Base-by-base conservation (phyloP, 2,329 filamentous ascomycete species). In the Verticillium longisporum region DNA sequence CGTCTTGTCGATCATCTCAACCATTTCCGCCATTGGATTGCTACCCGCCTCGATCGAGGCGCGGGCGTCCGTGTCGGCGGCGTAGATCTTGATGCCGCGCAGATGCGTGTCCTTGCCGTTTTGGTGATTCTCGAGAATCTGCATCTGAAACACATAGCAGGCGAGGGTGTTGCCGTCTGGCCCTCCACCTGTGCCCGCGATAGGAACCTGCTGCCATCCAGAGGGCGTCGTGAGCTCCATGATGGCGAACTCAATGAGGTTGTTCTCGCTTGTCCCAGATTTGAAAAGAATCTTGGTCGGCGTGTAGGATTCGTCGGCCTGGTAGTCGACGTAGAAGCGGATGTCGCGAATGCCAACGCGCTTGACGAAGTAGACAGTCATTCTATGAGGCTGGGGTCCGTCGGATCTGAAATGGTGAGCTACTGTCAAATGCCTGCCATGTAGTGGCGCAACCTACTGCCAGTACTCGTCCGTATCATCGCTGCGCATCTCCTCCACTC, bases 91-190 rank as follows among this genome's bases (percentile, higher is more conserved):
- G 73, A 99, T 84, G 1, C 92, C 94, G 15, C 95, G 84, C 31
- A 99, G 83, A 79, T 99, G 95, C n/a, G 95, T 99, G 73, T 99
- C 95, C 74, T 99, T 99, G 65, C 95, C 95, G 73, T 99, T 99
- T 76, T 99, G 95, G 73, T 99, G 95, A 71, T 99, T 99, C 77
- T 98, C 95, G 58, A 94, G 84, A 57, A 99, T 88, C 66, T 90
- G 88, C 70, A 98, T 88, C 74, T 98, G 93, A 33, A 99, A 82
- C 34, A 98, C 86, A 77, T 94, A 97, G 15, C 91, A 92, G 63
- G 93, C 87, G 18, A 98, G 83, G 1, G 93, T 90, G 68, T 88
- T 89, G 50, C 83, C 89, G 69, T 86, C 87, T 56, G 80, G 81
- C 56, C 84, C 86, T 50, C 81, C 80, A n/a, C 83, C 83, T 0